Evolutionary conservation across 2,329 filamentous ascomycete species (phyloP).

Genomic region (Monosporascus sp.): DNA sequence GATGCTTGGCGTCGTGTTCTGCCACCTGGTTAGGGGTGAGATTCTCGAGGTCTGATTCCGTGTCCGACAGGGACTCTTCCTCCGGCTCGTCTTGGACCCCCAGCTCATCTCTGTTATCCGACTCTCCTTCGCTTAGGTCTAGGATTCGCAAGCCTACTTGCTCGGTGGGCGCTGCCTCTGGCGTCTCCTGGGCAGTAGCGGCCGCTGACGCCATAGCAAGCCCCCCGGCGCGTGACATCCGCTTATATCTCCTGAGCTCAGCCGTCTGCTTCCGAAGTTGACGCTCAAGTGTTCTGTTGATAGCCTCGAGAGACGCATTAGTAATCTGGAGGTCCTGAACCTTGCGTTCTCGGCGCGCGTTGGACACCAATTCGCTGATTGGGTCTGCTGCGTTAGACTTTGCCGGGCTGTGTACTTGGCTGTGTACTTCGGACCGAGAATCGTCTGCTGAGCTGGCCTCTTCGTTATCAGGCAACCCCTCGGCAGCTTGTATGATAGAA

Average conservation of each 20-base stretch:
- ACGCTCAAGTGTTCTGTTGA: slow-evolving; percentile 87
- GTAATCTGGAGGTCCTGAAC: slow-evolving; percentile 95
- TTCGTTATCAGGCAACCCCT: slow-evolving; percentile 39
- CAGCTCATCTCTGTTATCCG: slow-evolving; percentile 23
- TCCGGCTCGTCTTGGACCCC: slow-evolving; percentile 33
- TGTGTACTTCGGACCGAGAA: slow-evolving; percentile 37
- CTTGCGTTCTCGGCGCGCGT: slow-evolving; percentile 86
- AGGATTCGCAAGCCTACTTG: slow-evolving; percentile 41
- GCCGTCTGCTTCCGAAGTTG: slow-evolving; percentile 87
- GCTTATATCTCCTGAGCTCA: slow-evolving; percentile 77
- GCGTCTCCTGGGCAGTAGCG: slow-evolving; percentile 37
- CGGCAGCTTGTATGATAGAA: slow-evolving; percentile 50
- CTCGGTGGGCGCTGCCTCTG: slow-evolving; percentile 35
- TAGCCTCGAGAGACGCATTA: slow-evolving; percentile 89
- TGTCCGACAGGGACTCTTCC: slow-evolving; percentile 45
- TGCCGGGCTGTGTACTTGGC: slow-evolving; percentile 52
- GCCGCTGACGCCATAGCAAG: slow-evolving; percentile 55
- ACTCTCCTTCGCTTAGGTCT: slow-evolving; percentile 44
- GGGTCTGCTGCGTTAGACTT: slow-evolving; percentile 54
- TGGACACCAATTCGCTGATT: slow-evolving; percentile 73
- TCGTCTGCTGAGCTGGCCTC: slow-evolving; percentile 21
- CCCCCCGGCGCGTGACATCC: slow-evolving; percentile 76
- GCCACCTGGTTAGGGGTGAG: slow-evolving; percentile 34
- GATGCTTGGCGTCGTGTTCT: slow-evolving; percentile 44
- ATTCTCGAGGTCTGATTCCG: slow-evolving; percentile 32